Evolutionary conservation across 768 basidiomycete genomes (phyloP).

Genomic region (Plicaturopsis crispa): DNA sequence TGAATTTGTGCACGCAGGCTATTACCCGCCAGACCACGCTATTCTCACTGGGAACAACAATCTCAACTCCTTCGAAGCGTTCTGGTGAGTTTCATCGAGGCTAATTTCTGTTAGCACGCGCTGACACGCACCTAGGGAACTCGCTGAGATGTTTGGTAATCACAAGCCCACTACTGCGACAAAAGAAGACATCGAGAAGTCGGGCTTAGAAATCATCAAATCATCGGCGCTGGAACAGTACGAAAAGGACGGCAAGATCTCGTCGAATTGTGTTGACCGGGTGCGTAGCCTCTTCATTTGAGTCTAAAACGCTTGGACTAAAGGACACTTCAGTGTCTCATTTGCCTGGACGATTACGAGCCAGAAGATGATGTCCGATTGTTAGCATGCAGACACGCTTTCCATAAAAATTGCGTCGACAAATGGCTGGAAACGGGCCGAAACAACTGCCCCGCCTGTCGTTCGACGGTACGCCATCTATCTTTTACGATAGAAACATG

Average conservation of each 20-base stretch:
- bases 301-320: conserved; percentile 1
- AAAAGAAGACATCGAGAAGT: conserved; percentile 79
- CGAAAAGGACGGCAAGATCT: conserved; percentile 55
- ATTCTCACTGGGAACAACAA: conserved; percentile 75
- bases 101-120: conserved; percentile 1
- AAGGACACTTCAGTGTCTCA: conserved; percentile 48
- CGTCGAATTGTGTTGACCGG: conserved; percentile 73
- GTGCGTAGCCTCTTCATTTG: conserved; percentile 34
- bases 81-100: conserved; percentile 43
- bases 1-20: conserved; percentile 41
- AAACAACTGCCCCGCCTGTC: conserved; percentile 91
- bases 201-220: conserved; percentile 72
- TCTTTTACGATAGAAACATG: no score
- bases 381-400: conserved; percentile 80
- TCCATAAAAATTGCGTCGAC: conserved; percentile 85
- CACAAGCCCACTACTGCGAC: conserved; percentile 77
- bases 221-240: conserved; percentile 41
- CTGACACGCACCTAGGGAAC: conserved; percentile 43
- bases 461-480: conserved; percentile 48
- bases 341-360: conserved; percentile 85
- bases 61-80: conserved; percentile 72
- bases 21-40: conserved; percentile 85
- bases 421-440: conserved; percentile 79
- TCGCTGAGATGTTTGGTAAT: conserved; percentile 78
- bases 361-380: conserved; percentile 73